These are phyloP conservation scores for Porcisia deanei DNA, from an alignment of 208 protist genomes.

Conservation along the genomic window DNA sequence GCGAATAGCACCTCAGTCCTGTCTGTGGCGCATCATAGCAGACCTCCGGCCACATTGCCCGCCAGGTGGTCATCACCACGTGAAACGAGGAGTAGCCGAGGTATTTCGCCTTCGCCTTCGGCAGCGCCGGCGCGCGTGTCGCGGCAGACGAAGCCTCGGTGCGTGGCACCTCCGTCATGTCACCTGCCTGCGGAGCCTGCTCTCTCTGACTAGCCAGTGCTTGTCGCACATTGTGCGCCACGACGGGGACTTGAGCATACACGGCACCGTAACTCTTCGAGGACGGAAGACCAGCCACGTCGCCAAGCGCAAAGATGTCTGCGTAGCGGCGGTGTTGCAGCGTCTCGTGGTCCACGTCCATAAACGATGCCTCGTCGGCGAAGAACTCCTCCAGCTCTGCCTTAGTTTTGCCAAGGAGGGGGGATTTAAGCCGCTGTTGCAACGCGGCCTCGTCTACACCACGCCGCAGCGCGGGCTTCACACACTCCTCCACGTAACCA, in stretches of 20 bases:
- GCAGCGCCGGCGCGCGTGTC: not conserved
- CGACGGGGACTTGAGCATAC: slow-evolving; percentile 80
- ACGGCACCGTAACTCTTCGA: slow-evolving; percentile 81
- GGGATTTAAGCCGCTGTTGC: not conserved
- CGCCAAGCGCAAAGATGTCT: slow-evolving; percentile 86
- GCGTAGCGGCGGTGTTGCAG: slow-evolving; percentile 69
- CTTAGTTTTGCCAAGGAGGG: slow-evolving; percentile 14
- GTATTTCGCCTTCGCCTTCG: slow-evolving; percentile 20
- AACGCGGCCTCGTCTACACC: not conserved
- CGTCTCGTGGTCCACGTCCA: slow-evolving; percentile 72
- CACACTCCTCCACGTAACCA: slow-evolving; percentile 37
- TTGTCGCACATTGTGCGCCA: slow-evolving; percentile 80
- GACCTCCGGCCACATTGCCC: slow-evolving; percentile 87
- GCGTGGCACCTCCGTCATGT: not conserved
- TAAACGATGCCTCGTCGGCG: slow-evolving; percentile 54
- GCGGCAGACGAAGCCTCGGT: not conserved
- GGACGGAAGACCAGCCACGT: slow-evolving; percentile 78
- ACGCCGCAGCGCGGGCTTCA: slow-evolving; percentile 15
- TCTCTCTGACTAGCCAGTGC: slow-evolving; percentile 31
- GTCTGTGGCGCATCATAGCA: slow-evolving; percentile 36
- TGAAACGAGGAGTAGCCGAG: slow-evolving; percentile 86
- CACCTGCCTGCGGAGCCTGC: slow-evolving; percentile 6
- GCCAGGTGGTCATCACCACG: slow-evolving; percentile 83
- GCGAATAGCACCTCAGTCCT: not conserved
- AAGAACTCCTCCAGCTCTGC: slow-evolving; percentile 21